Evolutionary conservation across 495 filamentous ascomycete species (phyloP).

Genomic region (Trichoderma erinaceum): DNA sequence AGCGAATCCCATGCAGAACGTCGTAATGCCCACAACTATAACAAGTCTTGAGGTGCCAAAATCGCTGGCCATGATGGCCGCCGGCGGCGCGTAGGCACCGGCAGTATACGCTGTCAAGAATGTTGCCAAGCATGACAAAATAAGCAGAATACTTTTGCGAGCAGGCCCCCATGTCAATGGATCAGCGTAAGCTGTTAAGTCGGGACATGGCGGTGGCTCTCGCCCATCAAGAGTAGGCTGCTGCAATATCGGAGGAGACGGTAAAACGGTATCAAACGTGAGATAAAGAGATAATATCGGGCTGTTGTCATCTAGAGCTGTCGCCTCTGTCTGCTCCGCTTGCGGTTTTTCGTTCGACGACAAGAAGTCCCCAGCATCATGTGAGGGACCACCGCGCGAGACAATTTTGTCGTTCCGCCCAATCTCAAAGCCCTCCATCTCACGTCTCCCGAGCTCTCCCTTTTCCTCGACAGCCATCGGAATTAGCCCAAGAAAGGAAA

Average conservation of each 20-base stretch:
- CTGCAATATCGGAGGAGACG: conserved; percentile 42
- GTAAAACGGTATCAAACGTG: conserved; percentile 59
- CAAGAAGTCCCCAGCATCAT: not conserved
- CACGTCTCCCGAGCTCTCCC: not conserved
- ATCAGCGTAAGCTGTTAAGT: conserved; percentile 59
- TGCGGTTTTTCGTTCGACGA: not conserved
- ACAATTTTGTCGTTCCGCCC: not conserved
- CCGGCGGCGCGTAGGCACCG: conserved; percentile 69
- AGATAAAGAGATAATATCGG: conserved; percentile 64
- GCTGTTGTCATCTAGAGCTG: conserved; percentile 17
- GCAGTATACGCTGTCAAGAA: conserved; percentile 74
- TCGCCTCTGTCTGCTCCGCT: conserved; percentile 1
- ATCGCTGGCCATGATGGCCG: conserved; percentile 55
- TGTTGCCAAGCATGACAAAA: conserved; percentile 68
- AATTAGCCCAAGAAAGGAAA: not conserved
- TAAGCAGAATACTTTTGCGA: conserved; percentile 67
- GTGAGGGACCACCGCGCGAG: not conserved
- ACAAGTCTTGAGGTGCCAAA: conserved; percentile 59
- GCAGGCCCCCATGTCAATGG: conserved; percentile 68
- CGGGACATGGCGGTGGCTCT: conserved; percentile 49
- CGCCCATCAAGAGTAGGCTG: conserved; percentile 20
- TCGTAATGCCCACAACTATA: conserved; percentile 70
- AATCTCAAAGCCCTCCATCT: not conserved
- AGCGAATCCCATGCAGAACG: conserved; percentile 78
- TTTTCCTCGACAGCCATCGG: not conserved